phyloP scores from a whole-genome alignment of 1,284 basidiomycete species.

The Papiliotrema terrestris region DNA sequence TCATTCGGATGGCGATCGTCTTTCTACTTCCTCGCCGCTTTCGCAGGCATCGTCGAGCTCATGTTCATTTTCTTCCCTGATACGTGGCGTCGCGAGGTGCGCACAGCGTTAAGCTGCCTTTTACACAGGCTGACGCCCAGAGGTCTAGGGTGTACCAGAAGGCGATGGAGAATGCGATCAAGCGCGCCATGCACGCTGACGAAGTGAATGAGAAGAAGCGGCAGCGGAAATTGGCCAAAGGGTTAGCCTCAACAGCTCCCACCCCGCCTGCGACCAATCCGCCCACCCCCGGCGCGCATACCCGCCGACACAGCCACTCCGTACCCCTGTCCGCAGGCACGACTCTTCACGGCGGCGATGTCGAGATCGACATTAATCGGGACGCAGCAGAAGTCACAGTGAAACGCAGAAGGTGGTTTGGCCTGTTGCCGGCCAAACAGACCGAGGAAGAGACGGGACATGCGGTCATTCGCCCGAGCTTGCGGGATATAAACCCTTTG shows the following conservation, averaged over 20 bases:
- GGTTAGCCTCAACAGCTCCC: conserved; percentile 25
- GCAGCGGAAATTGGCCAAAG: conserved; percentile 21
- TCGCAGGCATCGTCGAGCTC: conserved; percentile 58
- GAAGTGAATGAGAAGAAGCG: conserved; percentile 26
- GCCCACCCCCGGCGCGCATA: not conserved
- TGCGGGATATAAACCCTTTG: conserved; percentile 70
- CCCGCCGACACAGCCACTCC: not conserved
- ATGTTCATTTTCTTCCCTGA: conserved; percentile 69
- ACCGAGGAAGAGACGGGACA: conserved; percentile 17
- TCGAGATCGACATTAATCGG: conserved; percentile 6
- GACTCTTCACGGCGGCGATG: not conserved
- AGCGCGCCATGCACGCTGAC: conserved; percentile 34
- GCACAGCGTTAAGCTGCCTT: not conserved
- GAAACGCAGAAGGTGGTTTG: conserved; percentile 5
- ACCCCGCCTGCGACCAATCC: conserved; percentile 27
- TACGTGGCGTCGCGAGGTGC: conserved; percentile 67
- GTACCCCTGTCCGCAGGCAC: not conserved
- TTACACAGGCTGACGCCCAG: no score
- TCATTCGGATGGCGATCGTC: conserved; percentile 70
- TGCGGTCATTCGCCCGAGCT: conserved; percentile 56
- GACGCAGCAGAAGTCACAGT: conserved; percentile 14
- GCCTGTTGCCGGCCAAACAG: conserved; percentile 9
- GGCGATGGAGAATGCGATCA: conserved; percentile 47
- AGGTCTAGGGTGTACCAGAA: conserved; percentile 72
- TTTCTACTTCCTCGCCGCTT: conserved; percentile 74